Percentiles rank a stretch among this genome's conserved stretches.
phyloP scores from a whole-genome alignment of 2,329 filamentous ascomycete species.

The Colletotrichum euphorbiae region DNA sequence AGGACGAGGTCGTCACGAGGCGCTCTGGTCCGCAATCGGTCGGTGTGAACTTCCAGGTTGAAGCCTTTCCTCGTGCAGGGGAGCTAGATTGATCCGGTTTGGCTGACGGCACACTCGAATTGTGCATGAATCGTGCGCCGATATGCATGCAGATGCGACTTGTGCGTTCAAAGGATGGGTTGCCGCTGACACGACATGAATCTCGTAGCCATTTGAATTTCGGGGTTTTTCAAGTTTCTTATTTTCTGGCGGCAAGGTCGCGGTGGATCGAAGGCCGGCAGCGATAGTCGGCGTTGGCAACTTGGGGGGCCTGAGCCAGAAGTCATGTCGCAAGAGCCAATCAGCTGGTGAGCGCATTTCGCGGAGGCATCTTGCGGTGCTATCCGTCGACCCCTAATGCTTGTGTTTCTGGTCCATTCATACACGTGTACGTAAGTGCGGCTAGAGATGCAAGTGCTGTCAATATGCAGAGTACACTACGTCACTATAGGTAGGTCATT shows the following conservation, averaged over 20 bases:
- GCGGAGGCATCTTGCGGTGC: constrained; percentile 4
- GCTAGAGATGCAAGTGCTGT: background rate
- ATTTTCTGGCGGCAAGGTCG: background rate
- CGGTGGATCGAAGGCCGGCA: background rate
- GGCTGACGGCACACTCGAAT: background rate
- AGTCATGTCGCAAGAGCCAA: background rate
- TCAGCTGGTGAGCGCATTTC: background rate
- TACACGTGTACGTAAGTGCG: background rate
- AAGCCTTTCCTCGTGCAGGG: constrained; percentile 59
- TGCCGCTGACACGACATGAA: background rate
- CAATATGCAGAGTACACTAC: background rate
- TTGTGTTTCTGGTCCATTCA: constrained; percentile 23
- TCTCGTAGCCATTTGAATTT: background rate
- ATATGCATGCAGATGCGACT: constrained; percentile 1
- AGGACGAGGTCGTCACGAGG: constrained; percentile 64
- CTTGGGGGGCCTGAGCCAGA: background rate
- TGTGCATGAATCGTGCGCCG: no score
- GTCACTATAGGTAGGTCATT: background rate
- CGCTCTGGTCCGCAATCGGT: constrained; percentile 56
- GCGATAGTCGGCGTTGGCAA: background rate
- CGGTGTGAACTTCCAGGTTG: no score
- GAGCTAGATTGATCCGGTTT: constrained; percentile 57
- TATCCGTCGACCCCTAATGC: constrained; percentile 31
- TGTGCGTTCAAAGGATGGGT: background rate
- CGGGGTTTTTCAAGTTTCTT: background rate